Conservation (phyloP, 306 rosid genomes). For the Lathyrus oleraceus region DNA sequence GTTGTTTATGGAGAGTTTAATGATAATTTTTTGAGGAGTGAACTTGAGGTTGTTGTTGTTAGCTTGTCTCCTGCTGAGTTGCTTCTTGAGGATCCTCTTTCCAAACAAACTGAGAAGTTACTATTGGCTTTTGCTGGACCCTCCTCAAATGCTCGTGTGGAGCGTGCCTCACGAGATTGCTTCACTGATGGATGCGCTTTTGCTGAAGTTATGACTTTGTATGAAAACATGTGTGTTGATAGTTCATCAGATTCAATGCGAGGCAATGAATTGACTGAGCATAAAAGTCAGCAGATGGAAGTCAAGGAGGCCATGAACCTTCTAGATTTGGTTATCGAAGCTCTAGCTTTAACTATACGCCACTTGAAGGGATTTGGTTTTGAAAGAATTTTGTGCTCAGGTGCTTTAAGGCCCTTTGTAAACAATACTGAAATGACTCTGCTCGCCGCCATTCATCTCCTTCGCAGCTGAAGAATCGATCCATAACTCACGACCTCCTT, state of each 20-base stretch:
- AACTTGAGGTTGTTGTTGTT: conserved; percentile 68
- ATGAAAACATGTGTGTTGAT: conserved; percentile 51
- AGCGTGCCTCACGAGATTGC: conserved; percentile 67
- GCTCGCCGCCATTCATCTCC: no score
- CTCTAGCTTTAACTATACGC: conserved; percentile 75
- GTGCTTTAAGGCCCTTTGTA: conserved; percentile 81
- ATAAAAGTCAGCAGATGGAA: conserved; percentile 45
- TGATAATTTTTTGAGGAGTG: conserved; percentile 71
- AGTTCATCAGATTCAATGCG: conserved; percentile 43
- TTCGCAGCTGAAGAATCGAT: no score
- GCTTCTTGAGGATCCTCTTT: conserved; percentile 84
- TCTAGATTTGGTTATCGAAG: conserved; percentile 81
- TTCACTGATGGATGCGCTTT: conserved; percentile 78
- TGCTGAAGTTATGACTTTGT: conserved; percentile 74
- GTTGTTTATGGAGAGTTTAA: conserved; percentile 69
- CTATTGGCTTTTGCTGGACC: conserved; percentile 88
- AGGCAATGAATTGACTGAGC: conserved; percentile 41
- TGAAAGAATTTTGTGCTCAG: conserved; percentile 64
- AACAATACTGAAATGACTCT: conserved; percentile 79
- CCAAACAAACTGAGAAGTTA: conserved; percentile 83
- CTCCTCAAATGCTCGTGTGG: conserved; percentile 80
- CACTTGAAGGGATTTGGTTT: conserved; percentile 88
- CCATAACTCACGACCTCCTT: no score
- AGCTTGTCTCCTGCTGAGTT: conserved; percentile 82
- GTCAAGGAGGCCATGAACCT: conserved; percentile 75